A percentile compares a stretch with the other conserved stretches of the same genome.
Evolutionary conservation across 2,329 filamentous ascomycete species (phyloP).

Genomic region (Chaetomium sp.): DNA sequence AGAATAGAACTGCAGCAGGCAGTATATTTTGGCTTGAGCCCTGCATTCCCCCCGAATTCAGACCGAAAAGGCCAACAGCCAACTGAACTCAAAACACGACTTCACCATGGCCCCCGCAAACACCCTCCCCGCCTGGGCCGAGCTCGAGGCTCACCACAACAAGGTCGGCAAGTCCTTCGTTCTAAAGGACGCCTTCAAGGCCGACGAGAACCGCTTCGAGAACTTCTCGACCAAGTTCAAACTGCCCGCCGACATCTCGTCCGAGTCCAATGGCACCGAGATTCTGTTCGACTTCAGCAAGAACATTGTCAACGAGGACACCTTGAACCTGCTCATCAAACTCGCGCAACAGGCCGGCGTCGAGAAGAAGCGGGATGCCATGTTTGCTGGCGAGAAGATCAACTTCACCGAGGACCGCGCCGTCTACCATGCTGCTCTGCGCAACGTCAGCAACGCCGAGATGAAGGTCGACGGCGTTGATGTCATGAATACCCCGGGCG

Average conservation of each 20-base stretch:
- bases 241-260: constrained; percentile 74
- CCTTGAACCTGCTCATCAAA: constrained; percentile 80
- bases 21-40: neutral
- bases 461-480: constrained; percentile 87
- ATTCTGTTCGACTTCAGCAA: constrained; percentile 99
- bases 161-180: constrained; percentile 85
- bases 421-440: constrained; percentile 91
- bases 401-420: constrained; percentile 98
- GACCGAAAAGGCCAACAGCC: neutral
- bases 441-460: constrained; percentile 75
- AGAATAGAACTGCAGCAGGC: constrained; percentile 14
- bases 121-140: constrained; percentile 82
- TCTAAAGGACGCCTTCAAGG: constrained; percentile 88
- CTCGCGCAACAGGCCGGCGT: constrained; percentile 89
- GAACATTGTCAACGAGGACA: constrained; percentile 96
- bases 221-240: constrained; percentile 87
- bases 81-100: neutral
- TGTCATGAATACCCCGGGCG: constrained; percentile 86
- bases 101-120: constrained; percentile 74
- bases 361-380: constrained; percentile 91
- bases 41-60: neutral
- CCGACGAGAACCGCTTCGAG: constrained; percentile 83
- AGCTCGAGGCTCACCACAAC: constrained; percentile 89
- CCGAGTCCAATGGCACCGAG: constrained; percentile 59
- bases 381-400: constrained; percentile 98